phyloP scores from a whole-genome alignment of 768 basidiomycete species.

The Rhodotorula toruloides region DNA sequence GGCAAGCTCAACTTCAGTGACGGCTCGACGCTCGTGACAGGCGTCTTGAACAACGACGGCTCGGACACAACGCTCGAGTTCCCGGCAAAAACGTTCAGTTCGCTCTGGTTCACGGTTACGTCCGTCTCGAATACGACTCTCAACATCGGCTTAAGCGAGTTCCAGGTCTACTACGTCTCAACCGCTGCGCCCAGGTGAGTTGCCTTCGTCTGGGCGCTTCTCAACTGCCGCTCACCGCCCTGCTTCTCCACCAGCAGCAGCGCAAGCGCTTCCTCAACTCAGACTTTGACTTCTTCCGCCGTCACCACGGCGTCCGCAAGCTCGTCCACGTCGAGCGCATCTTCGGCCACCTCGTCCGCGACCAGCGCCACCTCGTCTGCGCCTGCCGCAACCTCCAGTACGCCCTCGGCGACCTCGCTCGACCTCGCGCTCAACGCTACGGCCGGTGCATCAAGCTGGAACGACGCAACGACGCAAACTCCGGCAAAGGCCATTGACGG shows the following conservation, averaged over 20 bases:
- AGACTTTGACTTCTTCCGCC: neutral
- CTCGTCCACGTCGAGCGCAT: neutral
- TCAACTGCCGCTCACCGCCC: neutral
- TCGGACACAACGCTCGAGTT: constrained; percentile 14
- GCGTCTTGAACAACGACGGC: constrained; percentile 23
- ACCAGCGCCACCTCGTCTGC: neutral
- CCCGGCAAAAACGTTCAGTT: neutral
- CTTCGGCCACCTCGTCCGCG: neutral
- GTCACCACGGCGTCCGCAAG: neutral
- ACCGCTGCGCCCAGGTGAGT: neutral
- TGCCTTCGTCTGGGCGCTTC: neutral
- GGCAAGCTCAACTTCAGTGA: constrained; percentile 24
- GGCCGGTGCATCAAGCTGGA: neutral
- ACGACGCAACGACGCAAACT: neutral
- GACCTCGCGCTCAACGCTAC: neutral
- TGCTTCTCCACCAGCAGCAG: neutral
- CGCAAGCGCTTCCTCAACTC: neutral
- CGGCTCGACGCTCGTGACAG: neutral
- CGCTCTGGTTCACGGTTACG: constrained; percentile 10
- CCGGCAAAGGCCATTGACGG: constrained; percentile 1
- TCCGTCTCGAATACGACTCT: constrained; percentile 4
- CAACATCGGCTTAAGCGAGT: constrained; percentile 19
- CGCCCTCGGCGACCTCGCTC: neutral
- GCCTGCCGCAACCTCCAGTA: neutral
- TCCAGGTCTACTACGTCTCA: constrained; percentile 7